Evolutionary conservation across 1,284 basidiomycete species (phyloP), one percentile per base, ranked within the genome.

Genomic region (Phellopilus nigrolimitatus): DNA sequence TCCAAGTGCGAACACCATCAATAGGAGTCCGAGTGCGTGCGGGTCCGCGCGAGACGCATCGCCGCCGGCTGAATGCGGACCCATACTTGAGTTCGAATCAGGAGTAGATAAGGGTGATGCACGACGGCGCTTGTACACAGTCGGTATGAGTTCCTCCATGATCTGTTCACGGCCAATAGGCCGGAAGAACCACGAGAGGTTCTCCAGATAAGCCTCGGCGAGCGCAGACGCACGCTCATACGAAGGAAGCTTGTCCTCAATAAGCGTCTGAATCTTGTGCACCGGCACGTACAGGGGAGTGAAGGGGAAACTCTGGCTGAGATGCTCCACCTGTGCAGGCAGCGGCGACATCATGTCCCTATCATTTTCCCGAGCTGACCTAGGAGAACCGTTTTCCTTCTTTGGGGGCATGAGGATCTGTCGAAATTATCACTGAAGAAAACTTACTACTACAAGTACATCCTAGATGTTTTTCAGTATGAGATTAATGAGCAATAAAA

Each of bases 1-100:
- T 15, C 58, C 61, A 2, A 60, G 30, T 4, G 63, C 55, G 24
- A 62, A 51, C 4, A 63, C 53, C 45, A 40, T 50, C 28, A 60
- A 51, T n/a, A 62, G 41, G 3, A 59, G 43, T 3, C 57, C 60
- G 12, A 62, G 56, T 36, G 57, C 55, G 30, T 58, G 53, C 8
- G 42, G 24, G 15, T 42, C 25, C 22, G 28, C 12, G n/a, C n/a
- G n/a, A n/a, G n/a, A n/a, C n/a, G n/a, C n/a, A n/a, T n/a, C n/a
- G n/a, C n/a, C n/a, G n/a, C n/a, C n/a, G n/a, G n/a, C n/a, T n/a
- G n/a, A n/a, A n/a, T n/a, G n/a, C n/a, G n/a, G n/a, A n/a, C n/a
- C n/a, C 8, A 17, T 49, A 3, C 33, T 30, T 7, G 10, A 28
- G 6, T 13, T 13, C 25, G n/a, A n/a, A n/a, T 51, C 15, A 36